Conservation (phyloP, 345 rosid species). For the Citrus sp. region DNA sequence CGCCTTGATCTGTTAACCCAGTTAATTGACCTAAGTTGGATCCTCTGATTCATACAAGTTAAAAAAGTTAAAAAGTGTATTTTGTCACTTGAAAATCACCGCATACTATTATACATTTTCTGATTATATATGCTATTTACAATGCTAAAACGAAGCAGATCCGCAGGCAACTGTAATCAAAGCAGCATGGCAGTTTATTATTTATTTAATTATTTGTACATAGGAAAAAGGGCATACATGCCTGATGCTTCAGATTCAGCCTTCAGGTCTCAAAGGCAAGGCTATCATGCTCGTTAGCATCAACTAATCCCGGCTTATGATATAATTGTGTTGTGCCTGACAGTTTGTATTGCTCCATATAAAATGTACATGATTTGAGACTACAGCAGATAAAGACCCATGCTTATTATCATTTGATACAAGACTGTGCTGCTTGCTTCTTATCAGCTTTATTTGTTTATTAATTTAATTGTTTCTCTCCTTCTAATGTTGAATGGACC, state of each 20-base stretch:
- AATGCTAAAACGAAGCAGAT: no score
- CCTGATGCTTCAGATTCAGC: no score
- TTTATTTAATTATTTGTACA: background rate
- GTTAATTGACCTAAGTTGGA: background rate
- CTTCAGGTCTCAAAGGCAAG: no score
- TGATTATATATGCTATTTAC: no score
- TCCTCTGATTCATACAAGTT: background rate
- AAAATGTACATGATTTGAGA: background rate
- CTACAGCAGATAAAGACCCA: background rate
- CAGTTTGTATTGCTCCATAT: background rate
- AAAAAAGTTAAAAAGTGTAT: background rate
- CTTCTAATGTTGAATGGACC: background rate
- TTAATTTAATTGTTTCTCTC: background rate
- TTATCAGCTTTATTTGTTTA: background rate
- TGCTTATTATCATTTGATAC: background rate
- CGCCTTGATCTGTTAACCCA: background rate
- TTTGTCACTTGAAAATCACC: background rate
- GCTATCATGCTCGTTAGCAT: background rate
- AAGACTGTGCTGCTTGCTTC: background rate
- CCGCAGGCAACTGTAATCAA: background rate
- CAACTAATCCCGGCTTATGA: constrained; percentile 1
- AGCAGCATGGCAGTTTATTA: background rate
- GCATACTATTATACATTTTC: no score
- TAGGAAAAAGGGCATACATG: background rate
- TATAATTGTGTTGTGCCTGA: background rate